Percentiles rank a stretch among this genome's conserved stretches.
Conservation (phyloP, 345 rosid species). For the Hirschfeldia incana region DNA sequence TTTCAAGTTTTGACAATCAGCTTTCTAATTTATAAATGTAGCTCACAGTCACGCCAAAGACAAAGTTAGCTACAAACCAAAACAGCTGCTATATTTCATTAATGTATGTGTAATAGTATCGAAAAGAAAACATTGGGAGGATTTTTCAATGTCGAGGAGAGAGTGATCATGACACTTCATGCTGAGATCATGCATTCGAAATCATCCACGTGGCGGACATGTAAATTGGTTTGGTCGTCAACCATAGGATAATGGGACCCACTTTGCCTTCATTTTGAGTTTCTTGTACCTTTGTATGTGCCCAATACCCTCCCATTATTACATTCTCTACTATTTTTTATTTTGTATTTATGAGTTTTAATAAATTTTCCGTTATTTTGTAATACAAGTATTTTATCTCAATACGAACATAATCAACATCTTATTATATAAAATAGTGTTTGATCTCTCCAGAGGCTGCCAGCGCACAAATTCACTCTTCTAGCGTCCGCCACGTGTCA, state of each 20-base stretch:
- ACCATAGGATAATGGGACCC: slow-evolving; percentile 29
- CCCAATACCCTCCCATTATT: slow-evolving; percentile 17
- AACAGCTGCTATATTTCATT: neutral
- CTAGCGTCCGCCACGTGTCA: no score
- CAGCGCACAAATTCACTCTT: no score
- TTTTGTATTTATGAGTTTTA: neutral
- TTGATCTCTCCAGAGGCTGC: no score
- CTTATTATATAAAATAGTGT: no score
- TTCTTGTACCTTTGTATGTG: slow-evolving; percentile 27
- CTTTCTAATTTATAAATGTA: neutral
- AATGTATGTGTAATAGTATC: neutral
- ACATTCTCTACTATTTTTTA: neutral
- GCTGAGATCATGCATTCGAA: slow-evolving; percentile 43
- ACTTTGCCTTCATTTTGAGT: slow-evolving; percentile 35
- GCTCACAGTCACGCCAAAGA: slow-evolving; percentile 26
- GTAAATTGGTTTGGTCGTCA: slow-evolving; percentile 38
- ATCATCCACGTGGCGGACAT: slow-evolving; percentile 41
- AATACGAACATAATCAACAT: neutral
- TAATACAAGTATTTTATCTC: neutral
- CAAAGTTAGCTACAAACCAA: slow-evolving; percentile 21
- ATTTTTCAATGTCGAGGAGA: slow-evolving; percentile 17
- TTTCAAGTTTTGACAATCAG: neutral
- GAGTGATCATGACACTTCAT: slow-evolving; percentile 43
- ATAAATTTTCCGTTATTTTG: neutral
- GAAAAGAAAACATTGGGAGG: neutral